Conservation (phyloP, 495 filamentous ascomycete species). For the Physcia stellaris region DNA sequence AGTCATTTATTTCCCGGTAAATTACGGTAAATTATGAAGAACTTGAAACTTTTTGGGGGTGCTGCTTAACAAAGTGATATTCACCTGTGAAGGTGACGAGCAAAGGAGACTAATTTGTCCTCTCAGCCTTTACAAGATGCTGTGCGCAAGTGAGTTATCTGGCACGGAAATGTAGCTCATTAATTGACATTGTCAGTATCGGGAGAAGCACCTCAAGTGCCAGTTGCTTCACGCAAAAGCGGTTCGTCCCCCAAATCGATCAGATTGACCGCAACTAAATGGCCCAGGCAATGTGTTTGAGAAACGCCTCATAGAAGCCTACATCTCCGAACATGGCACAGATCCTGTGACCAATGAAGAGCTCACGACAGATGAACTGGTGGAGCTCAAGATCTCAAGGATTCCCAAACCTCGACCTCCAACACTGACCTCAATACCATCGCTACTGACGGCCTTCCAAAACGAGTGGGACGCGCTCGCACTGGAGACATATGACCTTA, state of each 20-base stretch:
- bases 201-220: constrained; percentile 88
- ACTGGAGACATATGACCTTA: constrained; percentile 76
- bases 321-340: constrained; percentile 85
- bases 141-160: constrained; percentile 57
- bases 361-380: constrained; percentile 69
- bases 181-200: constrained; percentile 50
- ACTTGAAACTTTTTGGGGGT: too few species aligned
- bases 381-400: constrained; percentile 71
- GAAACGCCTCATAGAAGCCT: constrained; percentile 86
- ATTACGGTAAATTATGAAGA: too few species aligned
- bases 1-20: too few species aligned
- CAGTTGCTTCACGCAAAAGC: constrained; percentile 87
- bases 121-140: constrained; percentile 28
- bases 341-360: constrained; percentile 89
- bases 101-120: too few species aligned
- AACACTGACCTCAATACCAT: constrained; percentile 89
- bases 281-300: constrained; percentile 72
- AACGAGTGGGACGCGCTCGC: constrained; percentile 96
- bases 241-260: constrained; percentile 39
- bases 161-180: constrained; percentile 3
- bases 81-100: too few species aligned
- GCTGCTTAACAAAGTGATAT: too few species aligned
- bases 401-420: constrained; percentile 81
- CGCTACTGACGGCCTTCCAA: constrained; percentile 91
- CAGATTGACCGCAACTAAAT: constrained; percentile 18